Percentiles rank a stretch among this genome's conserved stretches.
Conservation (phyloP, 768 basidiomycete genomes). For the Pleurotus eryngii region DNA sequence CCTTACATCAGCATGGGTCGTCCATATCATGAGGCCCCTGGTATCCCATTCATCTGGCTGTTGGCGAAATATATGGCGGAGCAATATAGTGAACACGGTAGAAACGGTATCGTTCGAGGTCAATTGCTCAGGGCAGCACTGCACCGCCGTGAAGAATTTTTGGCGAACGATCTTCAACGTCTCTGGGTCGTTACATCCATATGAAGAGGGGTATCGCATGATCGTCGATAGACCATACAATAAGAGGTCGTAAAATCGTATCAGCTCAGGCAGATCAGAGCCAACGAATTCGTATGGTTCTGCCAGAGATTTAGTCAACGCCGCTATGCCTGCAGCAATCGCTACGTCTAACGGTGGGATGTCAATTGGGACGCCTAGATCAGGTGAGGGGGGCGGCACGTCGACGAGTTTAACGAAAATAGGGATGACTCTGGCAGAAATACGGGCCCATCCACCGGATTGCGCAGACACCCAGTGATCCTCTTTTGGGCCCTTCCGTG, state of each 20-base stretch:
- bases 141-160: constrained; percentile 2
- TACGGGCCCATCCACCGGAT: constrained; percentile 1
- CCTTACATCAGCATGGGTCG: neutral
- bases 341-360: neutral
- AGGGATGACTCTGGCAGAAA: constrained; percentile 6
- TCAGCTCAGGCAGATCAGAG: neutral
- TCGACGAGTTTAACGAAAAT: constrained; percentile 5
- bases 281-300: neutral
- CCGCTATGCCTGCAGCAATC: constrained; percentile 4
- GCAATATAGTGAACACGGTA: neutral
- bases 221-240: constrained; percentile 6
- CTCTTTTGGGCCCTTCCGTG: constrained; percentile 5
- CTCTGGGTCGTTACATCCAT: neutral
- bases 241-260: constrained; percentile 2
- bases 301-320: neutral
- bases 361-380: neutral
- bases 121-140: neutral
- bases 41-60: neutral
- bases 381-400: neutral
- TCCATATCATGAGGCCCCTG: neutral
- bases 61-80: neutral
- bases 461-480: constrained; percentile 1
- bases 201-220: constrained; percentile 6
- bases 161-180: neutral
- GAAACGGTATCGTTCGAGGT: neutral